These are phyloP conservation scores for Gamsiella multidivaricata DNA, from an alignment of 192 early-diverging fungal species.

Conservation along the genomic window DNA sequence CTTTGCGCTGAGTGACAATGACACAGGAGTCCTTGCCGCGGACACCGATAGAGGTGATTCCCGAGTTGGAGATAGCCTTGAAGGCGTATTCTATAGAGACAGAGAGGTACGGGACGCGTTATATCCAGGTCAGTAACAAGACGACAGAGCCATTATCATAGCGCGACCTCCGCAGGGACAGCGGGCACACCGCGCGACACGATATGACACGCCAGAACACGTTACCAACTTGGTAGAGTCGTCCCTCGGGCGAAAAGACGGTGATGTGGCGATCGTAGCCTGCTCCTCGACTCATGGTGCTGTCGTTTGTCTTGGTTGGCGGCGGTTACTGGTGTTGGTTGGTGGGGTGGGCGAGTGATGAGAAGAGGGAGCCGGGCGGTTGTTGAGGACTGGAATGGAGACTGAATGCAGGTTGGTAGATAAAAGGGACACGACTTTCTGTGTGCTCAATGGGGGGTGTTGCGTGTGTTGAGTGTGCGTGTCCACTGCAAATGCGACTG, in stretches of 20 bases:
- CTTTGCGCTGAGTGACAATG: constrained; percentile 97
- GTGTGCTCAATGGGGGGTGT: background rate
- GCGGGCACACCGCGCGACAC: background rate
- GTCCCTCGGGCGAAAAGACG: constrained; percentile 99
- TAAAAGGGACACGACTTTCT: background rate
- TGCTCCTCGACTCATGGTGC: constrained; percentile 58
- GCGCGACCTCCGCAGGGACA: background rate
- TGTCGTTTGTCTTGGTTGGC: constrained; percentile 14
- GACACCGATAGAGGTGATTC: constrained; percentile 95
- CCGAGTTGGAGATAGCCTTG: constrained; percentile 99
- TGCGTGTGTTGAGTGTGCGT: constrained; percentile 8
- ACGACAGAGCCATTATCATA: background rate
- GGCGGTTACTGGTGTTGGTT: background rate
- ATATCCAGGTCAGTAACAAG: background rate
- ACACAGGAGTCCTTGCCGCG: constrained; percentile 96
- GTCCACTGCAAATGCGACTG: background rate
- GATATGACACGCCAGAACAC: no score
- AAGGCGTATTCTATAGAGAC: constrained; percentile 92
- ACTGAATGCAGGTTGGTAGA: background rate
- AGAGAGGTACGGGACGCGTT: background rate
- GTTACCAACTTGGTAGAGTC: constrained; percentile 99
- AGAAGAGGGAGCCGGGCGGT: background rate
- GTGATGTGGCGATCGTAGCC: constrained; percentile 99
- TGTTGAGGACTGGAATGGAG: background rate
- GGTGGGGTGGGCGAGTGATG: background rate